phyloP scores from a whole-genome alignment of 768 basidiomycete species.

The Infundibulicybe gibba region DNA sequence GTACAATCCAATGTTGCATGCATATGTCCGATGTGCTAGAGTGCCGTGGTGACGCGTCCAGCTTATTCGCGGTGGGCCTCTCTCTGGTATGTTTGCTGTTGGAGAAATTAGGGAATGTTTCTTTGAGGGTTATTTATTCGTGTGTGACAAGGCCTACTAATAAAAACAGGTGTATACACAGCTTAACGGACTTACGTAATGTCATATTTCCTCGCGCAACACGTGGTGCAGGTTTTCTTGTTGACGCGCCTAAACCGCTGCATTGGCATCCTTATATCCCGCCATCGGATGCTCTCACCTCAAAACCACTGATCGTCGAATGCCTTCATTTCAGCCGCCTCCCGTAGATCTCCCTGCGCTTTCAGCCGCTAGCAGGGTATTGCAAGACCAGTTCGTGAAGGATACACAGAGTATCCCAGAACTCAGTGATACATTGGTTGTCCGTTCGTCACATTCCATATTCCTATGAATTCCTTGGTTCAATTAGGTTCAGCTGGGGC shows the following conservation, averaged over 20 bases:
- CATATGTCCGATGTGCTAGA: too few species aligned
- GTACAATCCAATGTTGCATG: too few species aligned
- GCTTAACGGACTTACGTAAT: too few species aligned
- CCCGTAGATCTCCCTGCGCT: slow-evolving; percentile 60
- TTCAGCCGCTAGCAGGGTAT: slow-evolving; percentile 60
- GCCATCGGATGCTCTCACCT: not conserved
- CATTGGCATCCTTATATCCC: slow-evolving; percentile 13
- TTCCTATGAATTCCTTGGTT: slow-evolving; percentile 6
- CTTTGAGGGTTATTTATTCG: too few species aligned
- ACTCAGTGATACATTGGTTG: slow-evolving; percentile 61
- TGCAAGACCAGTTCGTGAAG: slow-evolving; percentile 67
- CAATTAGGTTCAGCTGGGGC: slow-evolving; percentile 43
- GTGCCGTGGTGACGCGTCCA: too few species aligned
- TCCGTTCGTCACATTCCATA: slow-evolving; percentile 37
- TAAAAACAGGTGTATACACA: too few species aligned
- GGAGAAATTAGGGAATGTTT: too few species aligned
- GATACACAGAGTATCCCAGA: slow-evolving; percentile 77
- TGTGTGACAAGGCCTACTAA: too few species aligned
- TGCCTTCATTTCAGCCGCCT: slow-evolving; percentile 20
- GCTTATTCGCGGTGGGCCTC: too few species aligned
- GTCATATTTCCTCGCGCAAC: too few species aligned
- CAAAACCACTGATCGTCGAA: too few species aligned
- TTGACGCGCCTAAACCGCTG: slow-evolving; percentile 14
- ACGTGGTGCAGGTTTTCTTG: slow-evolving; percentile 9
- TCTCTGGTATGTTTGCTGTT: too few species aligned